Conservation (phyloP, 1,139 yeast genomes). For the Debaryomycetaceae sp. region DNA sequence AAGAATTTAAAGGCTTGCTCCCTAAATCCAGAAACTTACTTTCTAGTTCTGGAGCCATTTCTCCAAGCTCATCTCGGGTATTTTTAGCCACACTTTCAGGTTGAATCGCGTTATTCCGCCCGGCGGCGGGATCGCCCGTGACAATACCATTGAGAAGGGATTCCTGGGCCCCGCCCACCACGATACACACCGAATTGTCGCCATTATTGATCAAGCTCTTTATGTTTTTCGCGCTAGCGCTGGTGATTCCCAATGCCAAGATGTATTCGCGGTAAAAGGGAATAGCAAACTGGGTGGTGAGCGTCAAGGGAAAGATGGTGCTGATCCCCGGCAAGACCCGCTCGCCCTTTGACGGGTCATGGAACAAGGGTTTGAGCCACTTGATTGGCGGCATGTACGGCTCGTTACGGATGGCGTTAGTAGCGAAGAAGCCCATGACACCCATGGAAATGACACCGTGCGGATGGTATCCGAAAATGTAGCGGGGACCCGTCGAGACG, state of each 20-base stretch:
- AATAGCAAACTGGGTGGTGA: constrained; percentile 74
- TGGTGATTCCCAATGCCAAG: constrained; percentile 69
- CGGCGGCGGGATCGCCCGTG: constrained; percentile 22
- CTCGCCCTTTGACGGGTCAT: constrained; percentile 30
- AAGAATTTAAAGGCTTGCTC: too few species aligned
- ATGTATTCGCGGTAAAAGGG: constrained; percentile 87
- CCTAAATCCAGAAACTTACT: too few species aligned
- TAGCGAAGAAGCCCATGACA: constrained; percentile 75
- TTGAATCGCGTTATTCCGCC: constrained; percentile 42
- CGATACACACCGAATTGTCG: constrained; percentile 72
- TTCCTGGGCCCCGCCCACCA: constrained; percentile 94
- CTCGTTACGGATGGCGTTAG: constrained; percentile 54
- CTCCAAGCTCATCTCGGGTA: too few species aligned
- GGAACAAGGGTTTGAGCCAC: constrained; percentile 39
- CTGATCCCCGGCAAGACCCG: constrained; percentile 71
- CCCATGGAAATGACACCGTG: constrained; percentile 96
- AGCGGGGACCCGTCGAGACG: constrained; percentile 57
- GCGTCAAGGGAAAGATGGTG: constrained; percentile 64
- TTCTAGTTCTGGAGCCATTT: too few species aligned
- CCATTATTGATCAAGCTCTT: constrained; percentile 50
- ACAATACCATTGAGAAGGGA: constrained; percentile 47
- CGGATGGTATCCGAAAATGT: constrained; percentile 91
- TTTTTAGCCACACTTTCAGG: too few species aligned
- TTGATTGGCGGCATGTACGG: constrained; percentile 38
- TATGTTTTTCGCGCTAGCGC: constrained; percentile 73